Evolutionary conservation across 2,329 filamentous ascomycete species (phyloP).

Genomic region (Microsporum audouinii): DNA sequence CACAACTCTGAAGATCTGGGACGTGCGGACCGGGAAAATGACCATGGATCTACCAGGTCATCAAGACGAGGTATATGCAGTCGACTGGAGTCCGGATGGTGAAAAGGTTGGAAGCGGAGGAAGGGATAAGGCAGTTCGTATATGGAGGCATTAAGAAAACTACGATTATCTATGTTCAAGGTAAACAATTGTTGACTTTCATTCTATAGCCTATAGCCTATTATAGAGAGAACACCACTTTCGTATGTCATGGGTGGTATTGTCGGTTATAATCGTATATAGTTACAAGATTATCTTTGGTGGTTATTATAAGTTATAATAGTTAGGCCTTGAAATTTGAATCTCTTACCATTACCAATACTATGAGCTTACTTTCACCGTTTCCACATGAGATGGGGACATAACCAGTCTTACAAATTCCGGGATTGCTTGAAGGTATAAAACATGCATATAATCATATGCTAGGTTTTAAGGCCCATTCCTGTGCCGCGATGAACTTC

Average conservation of each 20-base stretch:
- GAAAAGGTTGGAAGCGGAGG: constrained; percentile 81
- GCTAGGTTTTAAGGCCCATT: constrained; percentile 52
- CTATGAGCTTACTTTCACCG: not conserved
- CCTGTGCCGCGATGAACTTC: not conserved
- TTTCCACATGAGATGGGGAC: too few species aligned
- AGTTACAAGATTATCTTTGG: not conserved
- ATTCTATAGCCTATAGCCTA: too few species aligned
- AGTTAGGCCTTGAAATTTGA: not conserved
- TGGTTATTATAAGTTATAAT: not conserved
- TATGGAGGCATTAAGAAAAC: constrained; percentile 47
- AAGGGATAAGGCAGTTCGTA: constrained; percentile 67
- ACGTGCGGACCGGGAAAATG: constrained; percentile 73
- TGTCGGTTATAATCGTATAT: not conserved
- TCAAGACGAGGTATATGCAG: constrained; percentile 82
- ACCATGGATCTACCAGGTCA: constrained; percentile 77
- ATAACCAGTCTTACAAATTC: too few species aligned
- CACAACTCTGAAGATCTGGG: constrained; percentile 90
- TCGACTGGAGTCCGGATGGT: constrained; percentile 91
- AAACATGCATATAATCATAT: constrained; percentile 51
- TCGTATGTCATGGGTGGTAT: not conserved
- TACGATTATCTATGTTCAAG: not conserved
- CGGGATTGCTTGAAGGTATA: too few species aligned
- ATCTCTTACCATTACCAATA: not conserved
- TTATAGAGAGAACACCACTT: not conserved
- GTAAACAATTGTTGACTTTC: too few species aligned